Base-by-base conservation (phyloP, 2,329 filamentous ascomycete species). In the Claviceps humidiphila region DNA sequence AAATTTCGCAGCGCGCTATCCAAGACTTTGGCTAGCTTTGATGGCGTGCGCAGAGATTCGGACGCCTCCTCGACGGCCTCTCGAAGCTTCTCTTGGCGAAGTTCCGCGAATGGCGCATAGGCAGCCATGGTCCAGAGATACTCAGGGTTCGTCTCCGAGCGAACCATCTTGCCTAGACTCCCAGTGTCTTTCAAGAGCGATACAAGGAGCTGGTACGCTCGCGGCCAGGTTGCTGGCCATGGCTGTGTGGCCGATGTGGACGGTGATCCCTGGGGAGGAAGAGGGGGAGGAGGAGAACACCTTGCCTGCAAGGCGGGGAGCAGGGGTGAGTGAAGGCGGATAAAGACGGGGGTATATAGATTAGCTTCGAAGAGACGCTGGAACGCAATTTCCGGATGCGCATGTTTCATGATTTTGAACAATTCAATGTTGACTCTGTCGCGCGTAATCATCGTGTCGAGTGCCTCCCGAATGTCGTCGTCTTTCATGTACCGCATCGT, bases 51-150 rank as follows among this genome's bases (percentile, higher is more conserved):
- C 30, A 57, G 49, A 13, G 57, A 49, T 9, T 20, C 42, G 4
- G 50, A 47, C 9, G 51, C 53, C 34, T 57, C 56, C 20, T 55
- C 52, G 22, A 58, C 56, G 4, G 45, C 50, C 40, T 56, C 40
- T 42, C 20, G 39, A 3, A 51, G 53, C 26, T 39, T 52, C 0
- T 13, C 44, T 1, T 52, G 45, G 16, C 53, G 55, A 6, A 59
- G 50, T 9, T 40, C 52, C 2, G 53, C 51, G 7, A 59, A 26
- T 11, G 56, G 58, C 4, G 54, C 47, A 34, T 53, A 57, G 26
- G 54, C 55, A 3, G 50, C 56, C 53, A 59, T 52, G 48, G 41
- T 51, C 56, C 58, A 59, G 5, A 57, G 47, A 46, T 40, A 24
- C 2, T 55, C 51, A 7, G 37, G 11, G 8, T 48, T 53, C 5